Evolutionary conservation across 345 rosid species (phyloP).

Genomic region (Acer campestre): DNA sequence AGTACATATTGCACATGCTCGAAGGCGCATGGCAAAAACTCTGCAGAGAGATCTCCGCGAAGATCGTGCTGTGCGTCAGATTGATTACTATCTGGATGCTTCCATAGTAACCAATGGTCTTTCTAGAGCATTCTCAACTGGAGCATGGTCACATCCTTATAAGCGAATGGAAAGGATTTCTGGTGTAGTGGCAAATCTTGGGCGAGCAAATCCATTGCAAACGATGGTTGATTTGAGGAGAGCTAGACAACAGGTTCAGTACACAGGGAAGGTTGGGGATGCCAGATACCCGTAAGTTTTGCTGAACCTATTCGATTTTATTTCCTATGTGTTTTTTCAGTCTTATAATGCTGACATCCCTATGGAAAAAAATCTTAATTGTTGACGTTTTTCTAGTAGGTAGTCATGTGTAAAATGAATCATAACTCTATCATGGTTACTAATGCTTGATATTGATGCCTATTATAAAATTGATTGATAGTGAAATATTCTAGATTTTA

Average conservation of each 20-base stretch:
- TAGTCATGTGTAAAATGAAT: not conserved
- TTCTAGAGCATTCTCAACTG: slow-evolving; percentile 94
- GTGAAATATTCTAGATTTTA: not conserved
- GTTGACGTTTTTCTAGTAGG: not conserved
- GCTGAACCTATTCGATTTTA: slow-evolving; percentile 3
- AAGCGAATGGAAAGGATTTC: slow-evolving; percentile 83
- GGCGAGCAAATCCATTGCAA: slow-evolving; percentile 90
- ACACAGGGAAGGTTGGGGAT: slow-evolving; percentile 96
- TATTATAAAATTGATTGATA: not conserved
- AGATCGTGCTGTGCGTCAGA: slow-evolving; percentile 55
- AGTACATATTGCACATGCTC: slow-evolving; percentile 76
- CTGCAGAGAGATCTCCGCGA: slow-evolving; percentile 78
- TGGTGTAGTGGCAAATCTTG: slow-evolving; percentile 87
- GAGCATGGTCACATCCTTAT: slow-evolving; percentile 94
- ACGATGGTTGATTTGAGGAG: slow-evolving; percentile 78
- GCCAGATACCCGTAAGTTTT: slow-evolving; percentile 94
- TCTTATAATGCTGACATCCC: not conserved
- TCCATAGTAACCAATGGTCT: slow-evolving; percentile 88
- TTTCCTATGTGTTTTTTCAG: not conserved
- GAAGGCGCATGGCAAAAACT: slow-evolving; percentile 68
- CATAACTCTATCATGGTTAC: not conserved
- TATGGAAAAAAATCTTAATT: not conserved
- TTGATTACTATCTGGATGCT: slow-evolving; percentile 87
- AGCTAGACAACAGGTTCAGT: slow-evolving; percentile 78
- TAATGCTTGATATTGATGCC: not conserved